These are phyloP conservation scores for Vigna hirtella DNA, from an alignment of 306 rosid species.

Conservation along the genomic window DNA sequence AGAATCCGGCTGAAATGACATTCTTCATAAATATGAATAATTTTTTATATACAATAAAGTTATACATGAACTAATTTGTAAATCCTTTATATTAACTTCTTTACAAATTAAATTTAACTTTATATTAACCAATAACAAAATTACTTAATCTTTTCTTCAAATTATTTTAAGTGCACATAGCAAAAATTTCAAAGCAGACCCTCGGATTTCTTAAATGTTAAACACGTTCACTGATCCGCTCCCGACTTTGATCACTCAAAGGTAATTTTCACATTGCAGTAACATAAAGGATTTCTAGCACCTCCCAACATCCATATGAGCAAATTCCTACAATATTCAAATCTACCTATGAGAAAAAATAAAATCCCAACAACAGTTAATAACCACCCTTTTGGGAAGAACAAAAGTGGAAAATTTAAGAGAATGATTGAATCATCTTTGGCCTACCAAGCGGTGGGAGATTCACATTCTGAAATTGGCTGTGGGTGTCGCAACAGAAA, in stretches of 20 bases:
- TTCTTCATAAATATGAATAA: too few species aligned
- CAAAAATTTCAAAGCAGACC: too few species aligned
- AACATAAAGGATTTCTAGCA: neutral
- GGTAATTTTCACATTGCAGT: neutral
- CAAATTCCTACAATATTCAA: constrained; percentile 13
- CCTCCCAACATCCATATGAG: constrained; percentile 26
- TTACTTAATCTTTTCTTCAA: too few species aligned
- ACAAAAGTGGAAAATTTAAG: neutral
- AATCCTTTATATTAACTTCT: too few species aligned
- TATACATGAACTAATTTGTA: too few species aligned
- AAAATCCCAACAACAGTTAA: constrained; percentile 17
- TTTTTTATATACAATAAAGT: too few species aligned
- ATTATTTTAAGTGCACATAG: too few species aligned
- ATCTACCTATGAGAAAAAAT: neutral
- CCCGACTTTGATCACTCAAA: neutral
- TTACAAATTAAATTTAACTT: too few species aligned
- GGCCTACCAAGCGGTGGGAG: constrained; percentile 28
- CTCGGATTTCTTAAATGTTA: neutral
- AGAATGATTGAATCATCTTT: neutral
- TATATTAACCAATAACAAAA: too few species aligned
- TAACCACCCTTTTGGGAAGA: neutral
- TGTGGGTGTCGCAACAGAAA: neutral
- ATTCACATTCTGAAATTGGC: constrained; percentile 27
- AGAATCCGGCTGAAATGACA: too few species aligned
- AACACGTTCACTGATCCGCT: neutral